Evolutionary conservation across 1,284 basidiomycete species (phyloP), one percentile per base, ranked within the genome.

Genomic region (Sanghuangporus weigelae): DNA sequence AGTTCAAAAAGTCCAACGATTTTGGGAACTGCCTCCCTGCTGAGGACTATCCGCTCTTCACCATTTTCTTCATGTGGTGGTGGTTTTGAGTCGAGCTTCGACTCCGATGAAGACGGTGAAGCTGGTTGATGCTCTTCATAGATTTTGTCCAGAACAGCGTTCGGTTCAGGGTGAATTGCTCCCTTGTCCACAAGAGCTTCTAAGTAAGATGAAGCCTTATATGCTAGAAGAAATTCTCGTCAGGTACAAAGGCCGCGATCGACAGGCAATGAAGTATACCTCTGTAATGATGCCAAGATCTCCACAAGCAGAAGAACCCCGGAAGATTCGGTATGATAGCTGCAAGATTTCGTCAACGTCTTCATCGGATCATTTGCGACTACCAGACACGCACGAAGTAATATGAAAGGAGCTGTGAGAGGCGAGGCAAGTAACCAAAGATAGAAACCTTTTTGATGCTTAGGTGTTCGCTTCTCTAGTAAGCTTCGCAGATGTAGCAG

Each of bases 281-380:
- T 81, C 79, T 84, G 71, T 87, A 92, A 73, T 92, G 90, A 53
- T 86, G 87, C 90, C 90, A 93, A 53, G 89, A 84, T 56, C 90
- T 79, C 90, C 91, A 93, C 2, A 80, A 82, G 69, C 89, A 92
- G 74, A 90, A 93, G 77, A 93, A 92, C 73, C 93, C 88, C 0
- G 90, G 90, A 31, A 93, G 75, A 72, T 93, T 93, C 35, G 90
- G 90, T 72, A 93, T 85, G 62, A 93, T 74, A 12, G 91, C 90
- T 92, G 59, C 19, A 26, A 16, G 19, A 50, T 21, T 54, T 44
- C 23, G 57, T 63, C 12, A 58, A 51, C 39, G 23, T 53, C 19
- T 38, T n/a, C 19, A 49, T 12, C 46, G 26, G 58, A 16, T 21
- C 46, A 10, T 38, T 51, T 44, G 55, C 57, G 35, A 57, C 39